Evolutionary conservation across 495 filamentous ascomycete genomes (phyloP).

Genomic region (Neurospora sp.): DNA sequence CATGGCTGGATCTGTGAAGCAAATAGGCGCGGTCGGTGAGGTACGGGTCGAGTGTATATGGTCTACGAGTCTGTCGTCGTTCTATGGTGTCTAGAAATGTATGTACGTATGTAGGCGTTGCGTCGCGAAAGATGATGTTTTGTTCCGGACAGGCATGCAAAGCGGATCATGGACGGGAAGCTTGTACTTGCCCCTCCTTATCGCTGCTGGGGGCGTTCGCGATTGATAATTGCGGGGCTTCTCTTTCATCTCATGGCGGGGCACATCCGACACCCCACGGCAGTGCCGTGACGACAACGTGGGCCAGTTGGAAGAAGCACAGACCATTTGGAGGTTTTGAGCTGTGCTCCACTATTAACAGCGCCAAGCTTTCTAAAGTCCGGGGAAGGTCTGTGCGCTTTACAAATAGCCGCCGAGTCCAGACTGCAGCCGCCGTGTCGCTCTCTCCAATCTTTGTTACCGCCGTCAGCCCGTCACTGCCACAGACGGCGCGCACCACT

Average conservation of each 20-base stretch:
- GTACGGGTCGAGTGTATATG: not conserved
- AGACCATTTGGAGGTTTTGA: not conserved
- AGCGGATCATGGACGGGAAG: not conserved
- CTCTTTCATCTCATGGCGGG: not conserved
- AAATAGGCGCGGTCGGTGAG: not conserved
- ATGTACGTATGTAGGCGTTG: not conserved
- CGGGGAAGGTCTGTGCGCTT: not conserved
- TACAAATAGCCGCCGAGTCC: not conserved
- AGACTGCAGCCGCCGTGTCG: not conserved
- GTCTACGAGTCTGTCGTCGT: not conserved
- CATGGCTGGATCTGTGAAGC: slow-evolving; percentile 10
- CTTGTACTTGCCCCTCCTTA: not conserved
- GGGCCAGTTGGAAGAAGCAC: not conserved
- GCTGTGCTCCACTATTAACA: not conserved
- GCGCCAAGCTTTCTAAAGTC: not conserved
- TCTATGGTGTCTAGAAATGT: not conserved
- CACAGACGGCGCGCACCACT: not conserved
- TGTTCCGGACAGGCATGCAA: not conserved
- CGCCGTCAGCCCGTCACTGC: not conserved
- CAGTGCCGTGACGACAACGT: not conserved
- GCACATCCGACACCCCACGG: not conserved
- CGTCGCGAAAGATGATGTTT: not conserved
- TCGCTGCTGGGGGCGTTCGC: not conserved
- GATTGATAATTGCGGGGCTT: not conserved
- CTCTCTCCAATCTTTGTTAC: not conserved